Base-by-base conservation (phyloP, 106 monocot genomes). In the Triglochin maritima region DNA sequence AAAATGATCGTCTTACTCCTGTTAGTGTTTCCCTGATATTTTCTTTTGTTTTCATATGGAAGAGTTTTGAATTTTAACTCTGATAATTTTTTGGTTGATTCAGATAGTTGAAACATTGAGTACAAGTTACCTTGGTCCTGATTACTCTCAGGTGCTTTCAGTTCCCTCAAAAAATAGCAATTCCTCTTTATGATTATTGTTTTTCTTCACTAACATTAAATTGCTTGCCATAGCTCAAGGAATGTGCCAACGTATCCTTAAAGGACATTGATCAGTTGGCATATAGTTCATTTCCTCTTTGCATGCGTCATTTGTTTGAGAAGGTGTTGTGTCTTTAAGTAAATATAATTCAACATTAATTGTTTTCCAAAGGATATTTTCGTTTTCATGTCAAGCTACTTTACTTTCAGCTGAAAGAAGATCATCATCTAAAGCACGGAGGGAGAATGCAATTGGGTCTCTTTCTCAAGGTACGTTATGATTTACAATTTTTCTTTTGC, bases 361-460 rank as follows among this genome's bases (percentile, higher is more conserved):
- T 29, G 29, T 29, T 29, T 29, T 29, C 29, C 29, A 29, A 29
- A 29, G 29, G 29, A 29, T 29, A 29, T 29, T 29, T 29, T 45
- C 44, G 67, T 9, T 47, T 50, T 46, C 63, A 55, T 17, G 8
- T 62, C n/a, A 52, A 13, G 47, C 17, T 65, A 3, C 6, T 57
- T 7, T 12, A 57, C 59, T 5, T 77, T 59, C 64, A 98, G 96
- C 60, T 98, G 68, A 79, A 75, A 73, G 91, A 98, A 53, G 79
- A 88, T 44, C 96, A 91, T 64, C 96, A 98, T 81, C 62, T 98
- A 72, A 98, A 98, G 80, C 88, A 98, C 69, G 88, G 96, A 67
- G 96, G 96, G 52, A 91, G 96, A 69, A 91, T 98, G 91, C 96
- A 98, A 68, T 74, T 98, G 51, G 86, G 91, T 54, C 91, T 98